These are phyloP conservation scores for Puccinia triticina DNA, from an alignment of 1,284 basidiomycete species.

Conservation along the genomic window DNA sequence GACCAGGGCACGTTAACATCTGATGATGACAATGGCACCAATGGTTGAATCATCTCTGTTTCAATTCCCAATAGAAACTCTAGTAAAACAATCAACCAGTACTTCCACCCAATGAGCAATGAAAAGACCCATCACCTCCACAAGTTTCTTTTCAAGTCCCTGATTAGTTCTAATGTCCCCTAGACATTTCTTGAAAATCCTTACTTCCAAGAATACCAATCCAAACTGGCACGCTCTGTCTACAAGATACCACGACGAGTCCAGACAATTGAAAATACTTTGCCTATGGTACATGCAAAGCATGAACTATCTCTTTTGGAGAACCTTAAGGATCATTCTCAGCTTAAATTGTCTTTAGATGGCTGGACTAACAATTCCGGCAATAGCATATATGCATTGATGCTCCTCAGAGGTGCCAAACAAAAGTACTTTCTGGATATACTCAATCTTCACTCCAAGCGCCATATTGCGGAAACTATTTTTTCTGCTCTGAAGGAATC, in stretches of 20 bases:
- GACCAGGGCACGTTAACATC: neutral
- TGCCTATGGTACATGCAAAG: slow-evolving; percentile 22
- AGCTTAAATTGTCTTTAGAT: neutral
- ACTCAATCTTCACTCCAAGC: neutral
- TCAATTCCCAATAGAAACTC: neutral
- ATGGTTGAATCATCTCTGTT: neutral
- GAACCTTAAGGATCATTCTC: slow-evolving; percentile 7
- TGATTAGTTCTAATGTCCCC: slow-evolving; percentile 16
- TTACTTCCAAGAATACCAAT: slow-evolving; percentile 34
- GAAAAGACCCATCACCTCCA: slow-evolving; percentile 24
- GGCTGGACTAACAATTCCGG: no score
- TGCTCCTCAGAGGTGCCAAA: neutral
- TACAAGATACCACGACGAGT: slow-evolving; percentile 2
- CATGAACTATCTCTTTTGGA: neutral
- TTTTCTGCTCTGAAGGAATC: slow-evolving; percentile 11
- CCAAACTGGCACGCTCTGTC: neutral
- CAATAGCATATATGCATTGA: no score
- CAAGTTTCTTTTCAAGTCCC: slow-evolving; percentile 1
- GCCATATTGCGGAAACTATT: slow-evolving; percentile 13
- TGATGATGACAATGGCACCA: neutral
- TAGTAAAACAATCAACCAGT: neutral
- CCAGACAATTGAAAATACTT: neutral
- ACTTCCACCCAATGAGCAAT: neutral
- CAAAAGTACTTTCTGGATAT: slow-evolving; percentile 16
- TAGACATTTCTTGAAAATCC: slow-evolving; percentile 14